These are phyloP conservation scores for Peronospora farinosa DNA, from an alignment of 352 stramenopile species.

Conservation along the genomic window DNA sequence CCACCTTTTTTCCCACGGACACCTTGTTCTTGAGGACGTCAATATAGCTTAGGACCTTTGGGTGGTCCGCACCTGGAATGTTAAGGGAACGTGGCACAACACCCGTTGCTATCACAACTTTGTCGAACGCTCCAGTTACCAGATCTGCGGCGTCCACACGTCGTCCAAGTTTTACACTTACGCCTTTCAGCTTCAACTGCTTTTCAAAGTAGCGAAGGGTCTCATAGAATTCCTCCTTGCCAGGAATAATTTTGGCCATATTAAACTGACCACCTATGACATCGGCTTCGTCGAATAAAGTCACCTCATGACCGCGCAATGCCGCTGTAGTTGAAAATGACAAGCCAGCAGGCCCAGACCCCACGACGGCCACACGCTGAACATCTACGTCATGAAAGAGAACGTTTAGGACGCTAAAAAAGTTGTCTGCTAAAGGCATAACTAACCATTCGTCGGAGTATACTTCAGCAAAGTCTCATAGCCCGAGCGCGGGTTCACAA, in stretches of 20 bases:
- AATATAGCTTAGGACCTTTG: slow-evolving; percentile 92
- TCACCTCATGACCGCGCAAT: slow-evolving; percentile 89
- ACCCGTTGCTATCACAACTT: slow-evolving; percentile 94
- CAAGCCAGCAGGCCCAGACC: slow-evolving; percentile 91
- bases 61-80: slow-evolving; percentile 86
- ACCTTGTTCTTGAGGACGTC: slow-evolving; percentile 90
- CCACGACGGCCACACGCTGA: slow-evolving; percentile 87
- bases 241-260: slow-evolving; percentile 94
- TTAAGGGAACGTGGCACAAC: slow-evolving; percentile 86
- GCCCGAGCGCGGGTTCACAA: slow-evolving; percentile 94
- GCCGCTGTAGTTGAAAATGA: slow-evolving; percentile 86
- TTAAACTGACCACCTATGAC: slow-evolving; percentile 94
- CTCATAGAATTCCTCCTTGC: slow-evolving; percentile 98
- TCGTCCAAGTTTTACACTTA: slow-evolving; percentile 75
- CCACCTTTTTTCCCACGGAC: slow-evolving; percentile 88
- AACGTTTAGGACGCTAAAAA: slow-evolving; percentile 1
- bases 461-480: slow-evolving; percentile 92
- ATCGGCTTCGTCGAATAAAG: slow-evolving; percentile 87
- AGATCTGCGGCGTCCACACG: slow-evolving; percentile 50
- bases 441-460: slow-evolving; percentile 36
- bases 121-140: slow-evolving; percentile 64
- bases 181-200: slow-evolving; percentile 77
- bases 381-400: slow-evolving; percentile 17
- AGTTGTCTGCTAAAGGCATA: neutral
- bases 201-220: slow-evolving; percentile 93